A percentile compares a stretch with the other conserved stretches of the same genome.
Conservation (phyloP, 306 rosid species). For the Argentina anserina region DNA sequence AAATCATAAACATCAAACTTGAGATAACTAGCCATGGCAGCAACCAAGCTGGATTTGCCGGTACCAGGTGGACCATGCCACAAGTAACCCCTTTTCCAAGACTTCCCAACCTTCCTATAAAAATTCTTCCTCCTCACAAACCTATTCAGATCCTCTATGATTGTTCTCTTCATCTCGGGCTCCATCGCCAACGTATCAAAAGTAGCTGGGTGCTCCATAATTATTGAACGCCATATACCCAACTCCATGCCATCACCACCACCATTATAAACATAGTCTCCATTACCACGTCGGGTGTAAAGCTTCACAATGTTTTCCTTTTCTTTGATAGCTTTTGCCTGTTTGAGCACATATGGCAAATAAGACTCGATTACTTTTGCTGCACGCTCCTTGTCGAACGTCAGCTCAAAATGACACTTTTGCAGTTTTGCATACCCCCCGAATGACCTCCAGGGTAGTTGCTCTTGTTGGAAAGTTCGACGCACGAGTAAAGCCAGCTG, state of each 20-base stretch:
- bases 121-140: slow-evolving; percentile 30
- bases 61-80: slow-evolving; percentile 43
- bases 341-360: slow-evolving; percentile 22
- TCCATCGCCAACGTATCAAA: slow-evolving; percentile 42
- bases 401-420: slow-evolving; percentile 26
- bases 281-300: not conserved
- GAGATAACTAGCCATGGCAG: too few relatives aligned
- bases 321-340: slow-evolving; percentile 17
- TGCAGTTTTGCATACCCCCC: not conserved
- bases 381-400: slow-evolving; percentile 30
- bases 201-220: slow-evolving; percentile 39
- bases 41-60: slow-evolving; percentile 37
- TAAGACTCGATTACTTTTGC: slow-evolving; percentile 26
- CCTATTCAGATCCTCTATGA: slow-evolving; percentile 31
- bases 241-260: not conserved
- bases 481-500: slow-evolving; percentile 21
- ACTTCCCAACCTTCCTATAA: slow-evolving; percentile 38
- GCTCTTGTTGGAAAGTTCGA: not conserved
- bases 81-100: slow-evolving; percentile 50
- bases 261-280: not conserved
- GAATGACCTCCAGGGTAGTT: not conserved
- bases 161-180: slow-evolving; percentile 22
- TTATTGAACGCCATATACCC: slow-evolving; percentile 29
- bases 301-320: slow-evolving; percentile 25
- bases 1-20: slow-evolving; percentile 42